Evolutionary conservation across 192 early-diverging fungal species (phyloP).

Genomic region (Mortierella claussenii): DNA sequence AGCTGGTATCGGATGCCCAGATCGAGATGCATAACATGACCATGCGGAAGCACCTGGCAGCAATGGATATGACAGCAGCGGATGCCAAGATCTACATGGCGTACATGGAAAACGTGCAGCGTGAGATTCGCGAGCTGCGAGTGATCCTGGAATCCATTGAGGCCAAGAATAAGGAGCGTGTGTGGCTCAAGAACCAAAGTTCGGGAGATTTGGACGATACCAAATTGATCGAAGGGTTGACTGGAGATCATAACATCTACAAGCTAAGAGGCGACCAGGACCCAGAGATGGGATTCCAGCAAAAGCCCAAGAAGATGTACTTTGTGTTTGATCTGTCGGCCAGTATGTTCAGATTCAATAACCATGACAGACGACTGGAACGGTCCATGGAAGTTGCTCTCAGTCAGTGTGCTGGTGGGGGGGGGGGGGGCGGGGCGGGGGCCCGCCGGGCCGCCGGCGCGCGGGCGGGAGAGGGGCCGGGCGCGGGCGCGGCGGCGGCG

Average conservation of each 20-base stretch:
- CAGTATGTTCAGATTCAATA: constrained; percentile 74
- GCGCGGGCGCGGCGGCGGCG: too few relatives aligned
- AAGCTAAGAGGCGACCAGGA: constrained; percentile 84
- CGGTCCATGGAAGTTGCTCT: constrained; percentile 71
- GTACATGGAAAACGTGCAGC: constrained; percentile 69
- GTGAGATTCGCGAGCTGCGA: constrained; percentile 77
- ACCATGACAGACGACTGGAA: constrained; percentile 69
- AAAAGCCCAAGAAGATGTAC: constrained; percentile 79
- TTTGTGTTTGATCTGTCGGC: constrained; percentile 86
- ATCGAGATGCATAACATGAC: constrained; percentile 77
- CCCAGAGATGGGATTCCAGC: constrained; percentile 72
- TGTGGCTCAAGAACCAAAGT: constrained; percentile 84
- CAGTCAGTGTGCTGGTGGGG: too few relatives aligned
- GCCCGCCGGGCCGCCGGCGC: too few relatives aligned
- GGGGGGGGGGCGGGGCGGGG: too few relatives aligned
- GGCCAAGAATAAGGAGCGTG: constrained; percentile 83
- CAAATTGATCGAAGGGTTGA: constrained; percentile 80
- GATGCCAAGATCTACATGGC: constrained; percentile 67
- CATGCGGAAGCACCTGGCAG: constrained; percentile 71
- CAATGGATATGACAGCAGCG: constrained; percentile 78
- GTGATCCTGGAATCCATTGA: constrained; percentile 82
- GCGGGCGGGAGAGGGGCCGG: too few relatives aligned
- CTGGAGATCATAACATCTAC: constrained; percentile 81
- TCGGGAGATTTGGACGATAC: constrained; percentile 86
- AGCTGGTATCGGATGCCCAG: constrained; percentile 51